Evolutionary conservation across 768 basidiomycete species (phyloP).

Genomic region (Phanerochaete carnosa): DNA sequence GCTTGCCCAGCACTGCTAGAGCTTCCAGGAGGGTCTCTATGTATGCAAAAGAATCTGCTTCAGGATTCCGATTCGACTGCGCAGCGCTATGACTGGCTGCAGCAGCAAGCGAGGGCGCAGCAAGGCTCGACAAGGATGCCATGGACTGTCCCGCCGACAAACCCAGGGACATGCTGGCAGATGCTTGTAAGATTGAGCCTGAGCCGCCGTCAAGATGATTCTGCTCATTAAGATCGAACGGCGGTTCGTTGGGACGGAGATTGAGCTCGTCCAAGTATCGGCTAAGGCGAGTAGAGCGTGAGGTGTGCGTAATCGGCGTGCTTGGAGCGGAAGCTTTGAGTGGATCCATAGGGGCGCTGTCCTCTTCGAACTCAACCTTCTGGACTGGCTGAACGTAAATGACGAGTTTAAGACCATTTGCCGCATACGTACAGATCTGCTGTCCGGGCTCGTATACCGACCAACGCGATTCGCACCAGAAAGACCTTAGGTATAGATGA

Average conservation of each 20-base stretch:
- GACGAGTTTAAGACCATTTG: not conserved
- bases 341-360: conserved; percentile 26
- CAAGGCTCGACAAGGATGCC: conserved; percentile 16
- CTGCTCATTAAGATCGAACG: conserved; percentile 55
- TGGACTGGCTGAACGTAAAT: conserved; percentile 44
- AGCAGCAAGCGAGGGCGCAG: conserved; percentile 12
- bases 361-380: conserved; percentile 61
- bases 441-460: conserved; percentile 79
- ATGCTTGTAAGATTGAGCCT: conserved; percentile 14
- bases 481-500: conserved; percentile 95
- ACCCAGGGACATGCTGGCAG: conserved; percentile 15
- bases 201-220: conserved; percentile 25
- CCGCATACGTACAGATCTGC: conserved; percentile 52
- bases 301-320: conserved; percentile 38
- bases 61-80: conserved; percentile 57
- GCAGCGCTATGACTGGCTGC: not conserved
- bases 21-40: conserved; percentile 92
- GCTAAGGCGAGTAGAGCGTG: conserved; percentile 47
- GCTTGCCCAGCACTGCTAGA: conserved; percentile 85
- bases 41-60: conserved; percentile 90
- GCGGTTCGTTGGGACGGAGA: conserved; percentile 74
- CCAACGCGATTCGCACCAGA: conserved; percentile 96
- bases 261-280: conserved; percentile 65
- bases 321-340: conserved; percentile 31
- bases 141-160: conserved; percentile 15